Base-by-base conservation (phyloP, 169 alveolate species). In the Ichthyophthirius multifiliis region DNA sequence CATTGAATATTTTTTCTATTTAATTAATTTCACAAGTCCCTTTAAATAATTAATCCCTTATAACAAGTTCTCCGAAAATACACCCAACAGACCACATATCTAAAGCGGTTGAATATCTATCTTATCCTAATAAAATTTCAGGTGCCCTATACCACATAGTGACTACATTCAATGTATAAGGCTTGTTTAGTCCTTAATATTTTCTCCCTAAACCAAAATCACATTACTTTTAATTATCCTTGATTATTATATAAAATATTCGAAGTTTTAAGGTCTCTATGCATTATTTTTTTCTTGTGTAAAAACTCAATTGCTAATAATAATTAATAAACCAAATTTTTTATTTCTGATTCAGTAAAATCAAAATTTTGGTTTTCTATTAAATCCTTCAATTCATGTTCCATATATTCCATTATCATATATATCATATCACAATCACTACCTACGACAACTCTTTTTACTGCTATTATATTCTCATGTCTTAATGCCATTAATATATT, bases 381-480 rank as follows among this genome's bases (percentile, higher is more conserved):
- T 18, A 97, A 89, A 74, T 95, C 91, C 88, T 97, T 97, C 48
- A 98, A 80, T 76, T 98, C 99, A 84, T 98, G 99, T 71, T 98
- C 99, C 84, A 97, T 92, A 83, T 97, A 97, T 85, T 98, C 99
- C 99, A 98, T 97, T 1, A 97, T 90, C 81, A 93, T 76, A 74
- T 86, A 93, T 39, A 93, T 81, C 37, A 89, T 90, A 43, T 90
- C 93, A 16, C 83, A 74, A n/a, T 75, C 74, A 16, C 81, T 46
- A 5, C 93, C 93, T 74, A 71, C 65, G 10, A 87, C 91, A n/a
- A 90, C 89, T 76, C 88, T 85, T 23, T 90, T 83, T 3, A 90
- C 94, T 43, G 67, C 75, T 55, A 55, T 55, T 13, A 93, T 88
- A 65, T 92, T 86, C 23, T 71, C 82, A 75, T 92, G 94, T 27